phyloP scores from a whole-genome alignment of 1,284 basidiomycete species.

The Mrakiaceae sp. region DNA sequence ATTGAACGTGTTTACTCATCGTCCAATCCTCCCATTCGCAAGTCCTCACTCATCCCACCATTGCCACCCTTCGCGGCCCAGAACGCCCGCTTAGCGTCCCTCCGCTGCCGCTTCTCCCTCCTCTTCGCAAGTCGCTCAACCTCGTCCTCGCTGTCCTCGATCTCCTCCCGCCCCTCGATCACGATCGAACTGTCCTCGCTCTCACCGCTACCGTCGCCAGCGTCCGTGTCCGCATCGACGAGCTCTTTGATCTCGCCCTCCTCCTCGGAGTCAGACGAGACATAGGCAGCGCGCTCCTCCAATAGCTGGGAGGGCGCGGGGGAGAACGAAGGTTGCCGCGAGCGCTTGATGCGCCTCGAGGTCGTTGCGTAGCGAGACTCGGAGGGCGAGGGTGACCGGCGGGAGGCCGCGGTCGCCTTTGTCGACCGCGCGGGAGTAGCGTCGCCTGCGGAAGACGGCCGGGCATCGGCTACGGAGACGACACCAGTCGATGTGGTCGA shows the following conservation, averaged over 20 bases:
- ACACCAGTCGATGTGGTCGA: neutral
- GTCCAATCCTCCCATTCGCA: conserved; percentile 1
- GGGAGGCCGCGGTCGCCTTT: neutral
- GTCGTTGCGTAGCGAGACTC: conserved; percentile 12
- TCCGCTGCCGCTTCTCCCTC: conserved; percentile 13
- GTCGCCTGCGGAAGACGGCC: neutral
- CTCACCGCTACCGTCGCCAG: neutral
- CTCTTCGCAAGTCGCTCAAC: conserved; percentile 4
- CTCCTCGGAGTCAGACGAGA: neutral
- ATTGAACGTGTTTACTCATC: too few species aligned
- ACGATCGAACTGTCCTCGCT: neutral
- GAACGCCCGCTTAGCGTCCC: conserved; percentile 23
- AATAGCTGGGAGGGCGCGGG: neutral
- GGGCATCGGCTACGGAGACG: neutral
- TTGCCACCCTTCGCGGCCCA: conserved; percentile 23
- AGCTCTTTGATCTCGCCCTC: conserved; percentile 16
- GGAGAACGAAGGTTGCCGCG: conserved; percentile 4
- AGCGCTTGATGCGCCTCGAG: neutral
- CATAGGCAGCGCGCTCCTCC: neutral
- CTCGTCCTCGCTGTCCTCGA: conserved; percentile 11
- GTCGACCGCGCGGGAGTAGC: neutral
- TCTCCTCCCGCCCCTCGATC: conserved; percentile 10
- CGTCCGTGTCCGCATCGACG: neutral
- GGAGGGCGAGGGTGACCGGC: conserved; percentile 1
- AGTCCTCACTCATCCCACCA: neutral